A percentile compares a stretch with the other conserved stretches of the same genome.
Conservation (phyloP, 83 land plant genomes). For the Isoetes engelmannii region DNA sequence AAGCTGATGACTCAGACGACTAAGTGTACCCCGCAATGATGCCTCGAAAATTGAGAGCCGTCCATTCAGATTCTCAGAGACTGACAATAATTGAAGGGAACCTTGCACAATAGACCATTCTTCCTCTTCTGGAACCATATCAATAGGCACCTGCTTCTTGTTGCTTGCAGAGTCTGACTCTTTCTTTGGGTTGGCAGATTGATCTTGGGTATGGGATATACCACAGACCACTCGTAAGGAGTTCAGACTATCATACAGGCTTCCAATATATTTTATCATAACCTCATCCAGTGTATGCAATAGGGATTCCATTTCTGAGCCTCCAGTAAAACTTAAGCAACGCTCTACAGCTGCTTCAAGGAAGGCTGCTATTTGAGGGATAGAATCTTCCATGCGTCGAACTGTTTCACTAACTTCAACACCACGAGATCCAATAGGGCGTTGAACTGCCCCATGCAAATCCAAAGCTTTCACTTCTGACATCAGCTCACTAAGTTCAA, state of each 20-base stretch:
- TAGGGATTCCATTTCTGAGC: conserved; percentile 92
- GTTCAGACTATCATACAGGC: conserved; percentile 71
- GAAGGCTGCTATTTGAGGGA: conserved; percentile 67
- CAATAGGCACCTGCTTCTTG: conserved; percentile 27
- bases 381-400: conserved; percentile 92
- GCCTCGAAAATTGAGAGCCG: conserved; percentile 95
- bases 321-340: conserved; percentile 92
- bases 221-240: conserved; percentile 82
- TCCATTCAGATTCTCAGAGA: conserved; percentile 75
- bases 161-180: conserved; percentile 44
- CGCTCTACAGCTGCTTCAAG: conserved; percentile 94
- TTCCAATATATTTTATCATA: conserved; percentile 66
- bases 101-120: conserved; percentile 99
- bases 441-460: conserved; percentile 79
- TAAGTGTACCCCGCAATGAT: conserved; percentile 76
- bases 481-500: conserved; percentile 72
- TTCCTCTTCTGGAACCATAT: conserved; percentile 87
- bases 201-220: conserved; percentile 43
- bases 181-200: conserved; percentile 42
- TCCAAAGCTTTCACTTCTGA: conserved; percentile 62
- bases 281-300: conserved; percentile 79
- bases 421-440: conserved; percentile 91
- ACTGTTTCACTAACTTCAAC: conserved; percentile 98
- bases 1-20: conserved; percentile 60
- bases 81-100: conserved; percentile 84